These are phyloP conservation scores for Mastigamoeba balamuthi DNA, from an alignment of 78 protist genomes.

Conservation along the genomic window DNA sequence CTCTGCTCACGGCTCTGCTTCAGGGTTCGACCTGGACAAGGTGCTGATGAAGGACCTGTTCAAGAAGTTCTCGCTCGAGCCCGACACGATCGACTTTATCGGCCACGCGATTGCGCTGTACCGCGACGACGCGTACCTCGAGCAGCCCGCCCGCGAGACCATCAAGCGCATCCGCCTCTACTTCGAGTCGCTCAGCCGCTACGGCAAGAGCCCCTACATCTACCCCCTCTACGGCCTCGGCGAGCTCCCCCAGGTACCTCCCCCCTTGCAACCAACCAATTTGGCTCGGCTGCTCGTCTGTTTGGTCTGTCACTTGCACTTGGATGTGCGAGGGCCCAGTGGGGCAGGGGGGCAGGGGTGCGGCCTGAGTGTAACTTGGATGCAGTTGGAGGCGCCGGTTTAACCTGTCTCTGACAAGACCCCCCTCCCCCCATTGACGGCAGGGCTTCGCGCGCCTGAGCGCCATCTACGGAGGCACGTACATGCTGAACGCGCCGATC, in stretches of 20 bases:
- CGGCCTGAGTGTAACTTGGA: too few species aligned
- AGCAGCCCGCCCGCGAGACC: conserved; percentile 64
- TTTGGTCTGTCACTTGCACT: too few species aligned
- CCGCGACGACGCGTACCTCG: conserved; percentile 71
- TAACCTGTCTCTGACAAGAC: background rate
- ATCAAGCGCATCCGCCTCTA: conserved; percentile 73
- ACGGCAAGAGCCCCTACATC: conserved; percentile 89
- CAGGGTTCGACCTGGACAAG: conserved; percentile 29
- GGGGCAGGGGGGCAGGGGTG: too few species aligned
- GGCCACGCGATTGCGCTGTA: conserved; percentile 95
- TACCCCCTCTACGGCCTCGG: conserved; percentile 98
- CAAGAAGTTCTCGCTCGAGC: conserved; percentile 70
- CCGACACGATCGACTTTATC: conserved; percentile 80
- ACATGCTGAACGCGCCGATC: conserved; percentile 88
- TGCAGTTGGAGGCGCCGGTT: background rate
- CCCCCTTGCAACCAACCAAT: too few species aligned
- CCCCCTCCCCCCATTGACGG: background rate
- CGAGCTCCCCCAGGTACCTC: conserved; percentile 82
- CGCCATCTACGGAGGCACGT: conserved; percentile 98
- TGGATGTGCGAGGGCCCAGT: too few species aligned
- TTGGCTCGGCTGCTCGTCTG: too few species aligned
- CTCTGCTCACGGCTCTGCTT: background rate
- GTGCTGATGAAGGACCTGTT: conserved; percentile 67
- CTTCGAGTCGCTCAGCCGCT: conserved; percentile 67
- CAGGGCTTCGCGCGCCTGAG: conserved; percentile 58